A percentile compares a stretch with the other conserved stretches of the same genome.
These are phyloP conservation scores for Metschnikowia proteae DNA, from an alignment of 805 yeast genomes.

Conservation along the genomic window DNA sequence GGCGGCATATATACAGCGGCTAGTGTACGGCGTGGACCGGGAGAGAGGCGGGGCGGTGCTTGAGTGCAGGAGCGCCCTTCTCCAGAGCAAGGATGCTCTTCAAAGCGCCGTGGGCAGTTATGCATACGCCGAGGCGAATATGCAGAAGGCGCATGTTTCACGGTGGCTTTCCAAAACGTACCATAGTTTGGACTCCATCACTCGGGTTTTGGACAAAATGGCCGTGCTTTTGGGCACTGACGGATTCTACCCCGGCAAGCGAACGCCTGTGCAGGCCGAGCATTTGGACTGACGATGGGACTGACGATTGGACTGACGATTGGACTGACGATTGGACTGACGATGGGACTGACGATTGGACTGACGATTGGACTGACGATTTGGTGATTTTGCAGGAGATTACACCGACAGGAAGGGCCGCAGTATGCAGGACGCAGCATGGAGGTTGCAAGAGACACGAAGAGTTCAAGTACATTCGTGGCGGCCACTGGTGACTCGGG, in stretches of 20 bases:
- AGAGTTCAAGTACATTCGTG: too few relatives aligned
- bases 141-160: slow-evolving; percentile 21
- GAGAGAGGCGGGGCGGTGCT: slow-evolving; percentile 7
- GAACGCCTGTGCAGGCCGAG: too few relatives aligned
- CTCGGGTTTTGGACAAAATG: slow-evolving; percentile 21
- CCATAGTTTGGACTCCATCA: slow-evolving; percentile 20
- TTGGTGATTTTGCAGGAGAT: too few relatives aligned
- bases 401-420: too few relatives aligned
- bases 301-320: too few relatives aligned
- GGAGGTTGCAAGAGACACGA: too few relatives aligned
- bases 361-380: too few relatives aligned
- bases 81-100: slow-evolving; percentile 16
- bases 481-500: too few relatives aligned
- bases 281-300: too few relatives aligned
- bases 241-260: slow-evolving; percentile 18
- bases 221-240: slow-evolving; percentile 20
- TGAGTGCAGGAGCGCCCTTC: slow-evolving; percentile 9
- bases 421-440: too few relatives aligned
- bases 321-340: too few relatives aligned
- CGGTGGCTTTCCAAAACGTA: slow-evolving; percentile 23
- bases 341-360: too few relatives aligned
- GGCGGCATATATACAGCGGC: neutral
- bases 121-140: slow-evolving; percentile 9
- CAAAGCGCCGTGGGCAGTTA: slow-evolving; percentile 22
- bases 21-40: neutral